Percentiles rank a stretch among this genome's conserved stretches.
Conservation (phyloP, 257 asterid genomes). For the Echium plantagineum region DNA sequence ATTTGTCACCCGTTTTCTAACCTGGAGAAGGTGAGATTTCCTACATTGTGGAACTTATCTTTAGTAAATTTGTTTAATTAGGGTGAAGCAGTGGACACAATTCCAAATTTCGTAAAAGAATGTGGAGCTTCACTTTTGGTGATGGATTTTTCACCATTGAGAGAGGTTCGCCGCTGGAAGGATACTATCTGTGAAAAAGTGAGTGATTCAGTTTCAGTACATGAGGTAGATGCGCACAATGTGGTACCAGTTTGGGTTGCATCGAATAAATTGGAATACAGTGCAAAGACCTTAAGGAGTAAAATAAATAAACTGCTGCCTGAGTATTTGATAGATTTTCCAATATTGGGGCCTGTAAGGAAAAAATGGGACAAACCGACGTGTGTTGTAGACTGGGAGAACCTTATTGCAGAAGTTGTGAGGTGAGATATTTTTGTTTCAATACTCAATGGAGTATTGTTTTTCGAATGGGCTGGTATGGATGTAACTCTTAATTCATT, state of each 20-base stretch:
- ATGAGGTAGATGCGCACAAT: conserved; percentile 91
- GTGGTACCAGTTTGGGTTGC: conserved; percentile 93
- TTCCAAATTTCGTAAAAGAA: conserved; percentile 63
- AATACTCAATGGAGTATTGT: conserved; percentile 11
- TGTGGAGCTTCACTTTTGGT: conserved; percentile 89
- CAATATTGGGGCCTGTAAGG: conserved; percentile 33
- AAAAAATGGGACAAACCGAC: conserved; percentile 41
- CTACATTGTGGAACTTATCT: background rate
- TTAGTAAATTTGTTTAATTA: conserved; percentile 12
- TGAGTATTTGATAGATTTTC: conserved; percentile 66
- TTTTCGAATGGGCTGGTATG: conserved; percentile 7
- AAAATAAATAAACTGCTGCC: conserved; percentile 76
- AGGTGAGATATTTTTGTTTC: conserved; percentile 34
- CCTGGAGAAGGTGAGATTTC: background rate
- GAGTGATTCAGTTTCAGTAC: conserved; percentile 48
- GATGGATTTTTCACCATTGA: conserved; percentile 84
- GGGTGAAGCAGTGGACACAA: conserved; percentile 85
- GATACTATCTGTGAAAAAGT: conserved; percentile 50
- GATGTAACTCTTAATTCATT: conserved; percentile 13
- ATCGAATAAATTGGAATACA: conserved; percentile 72
- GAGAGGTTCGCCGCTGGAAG: conserved; percentile 79
- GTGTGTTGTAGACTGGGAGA: conserved; percentile 47
- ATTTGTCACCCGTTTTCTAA: no score
- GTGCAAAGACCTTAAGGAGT: conserved; percentile 74
- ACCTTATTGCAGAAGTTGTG: conserved; percentile 42